Conservation (phyloP, 495 filamentous ascomycete species). For the Apiosordaria backusii region DNA sequence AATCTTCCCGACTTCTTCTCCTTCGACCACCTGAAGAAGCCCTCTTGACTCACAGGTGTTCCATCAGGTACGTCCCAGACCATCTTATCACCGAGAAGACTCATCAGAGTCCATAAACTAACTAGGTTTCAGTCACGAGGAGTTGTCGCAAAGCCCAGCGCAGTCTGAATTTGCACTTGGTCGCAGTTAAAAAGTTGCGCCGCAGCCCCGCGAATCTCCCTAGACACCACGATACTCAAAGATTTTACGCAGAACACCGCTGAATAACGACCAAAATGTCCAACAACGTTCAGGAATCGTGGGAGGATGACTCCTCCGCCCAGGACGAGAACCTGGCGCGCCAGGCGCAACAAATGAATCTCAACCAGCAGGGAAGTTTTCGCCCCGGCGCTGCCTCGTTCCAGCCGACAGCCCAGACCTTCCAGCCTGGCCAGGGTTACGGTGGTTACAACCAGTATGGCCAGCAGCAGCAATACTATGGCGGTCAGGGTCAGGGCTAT, state of each 20-base stretch:
- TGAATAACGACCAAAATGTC: conserved; percentile 60
- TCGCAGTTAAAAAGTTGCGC: conserved; percentile 6
- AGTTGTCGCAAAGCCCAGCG: background rate
- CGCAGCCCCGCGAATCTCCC: background rate
- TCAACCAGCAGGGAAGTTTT: conserved; percentile 61
- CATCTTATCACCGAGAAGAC: background rate
- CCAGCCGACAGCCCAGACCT: conserved; percentile 70
- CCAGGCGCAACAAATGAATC: conserved; percentile 74
- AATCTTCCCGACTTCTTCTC: conserved; percentile 14
- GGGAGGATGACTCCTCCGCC: conserved; percentile 90
- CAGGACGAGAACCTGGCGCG: conserved; percentile 82
- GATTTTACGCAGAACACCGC: background rate
- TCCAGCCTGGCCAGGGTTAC: conserved; percentile 71
- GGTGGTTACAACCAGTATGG: conserved; percentile 45
- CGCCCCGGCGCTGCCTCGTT: conserved; percentile 76
- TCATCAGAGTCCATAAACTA: background rate
- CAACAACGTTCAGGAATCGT: conserved; percentile 68
- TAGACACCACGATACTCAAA: background rate
- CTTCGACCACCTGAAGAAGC: conserved; percentile 1
- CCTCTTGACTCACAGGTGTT: conserved; percentile 6
- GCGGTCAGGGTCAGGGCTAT: conserved; percentile 39
- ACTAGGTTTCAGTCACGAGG: background rate
- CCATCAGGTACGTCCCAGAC: background rate
- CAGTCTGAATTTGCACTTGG: background rate
- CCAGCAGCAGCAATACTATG: conserved; percentile 48